These are phyloP conservation scores for Agrostemma githago DNA, from an alignment of 148 eudicot genomes.

Conservation along the genomic window DNA sequence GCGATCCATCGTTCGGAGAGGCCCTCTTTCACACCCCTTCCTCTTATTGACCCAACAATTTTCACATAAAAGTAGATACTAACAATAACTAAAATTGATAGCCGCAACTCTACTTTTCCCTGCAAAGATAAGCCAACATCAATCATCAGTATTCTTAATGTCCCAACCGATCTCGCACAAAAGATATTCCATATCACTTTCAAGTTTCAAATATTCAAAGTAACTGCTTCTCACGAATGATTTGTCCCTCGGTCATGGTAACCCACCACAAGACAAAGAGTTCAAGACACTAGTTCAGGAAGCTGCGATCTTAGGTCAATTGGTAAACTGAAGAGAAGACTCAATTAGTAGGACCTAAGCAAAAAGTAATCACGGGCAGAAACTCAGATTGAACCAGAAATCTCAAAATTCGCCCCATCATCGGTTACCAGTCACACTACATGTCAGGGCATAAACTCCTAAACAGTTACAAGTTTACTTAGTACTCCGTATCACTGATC, in stretches of 20 bases:
- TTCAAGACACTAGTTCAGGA: neutral
- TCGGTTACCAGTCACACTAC: neutral
- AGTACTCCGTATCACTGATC: neutral
- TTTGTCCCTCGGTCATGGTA: neutral
- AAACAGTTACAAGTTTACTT: neutral
- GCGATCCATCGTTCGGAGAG: neutral
- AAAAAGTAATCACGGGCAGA: neutral
- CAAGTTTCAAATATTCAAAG: neutral
- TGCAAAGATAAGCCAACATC: conserved; percentile 19
- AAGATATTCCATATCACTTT: neutral
- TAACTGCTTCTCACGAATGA: neutral
- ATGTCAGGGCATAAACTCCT: neutral
- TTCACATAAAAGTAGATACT: neutral
- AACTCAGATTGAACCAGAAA: neutral
- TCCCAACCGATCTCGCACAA: neutral
- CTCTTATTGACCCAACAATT: neutral
- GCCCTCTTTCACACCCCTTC: neutral
- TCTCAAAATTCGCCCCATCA: neutral
- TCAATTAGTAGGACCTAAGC: neutral
- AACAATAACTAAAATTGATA: neutral
- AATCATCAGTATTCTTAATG: neutral
- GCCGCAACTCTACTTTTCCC: conserved; percentile 28
- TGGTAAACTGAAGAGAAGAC: neutral
- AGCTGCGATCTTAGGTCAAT: neutral
- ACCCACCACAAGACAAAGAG: neutral